These are phyloP conservation scores for Mycotypha africana DNA, from an alignment of 371 early-diverging fungal species.

Conservation along the genomic window DNA sequence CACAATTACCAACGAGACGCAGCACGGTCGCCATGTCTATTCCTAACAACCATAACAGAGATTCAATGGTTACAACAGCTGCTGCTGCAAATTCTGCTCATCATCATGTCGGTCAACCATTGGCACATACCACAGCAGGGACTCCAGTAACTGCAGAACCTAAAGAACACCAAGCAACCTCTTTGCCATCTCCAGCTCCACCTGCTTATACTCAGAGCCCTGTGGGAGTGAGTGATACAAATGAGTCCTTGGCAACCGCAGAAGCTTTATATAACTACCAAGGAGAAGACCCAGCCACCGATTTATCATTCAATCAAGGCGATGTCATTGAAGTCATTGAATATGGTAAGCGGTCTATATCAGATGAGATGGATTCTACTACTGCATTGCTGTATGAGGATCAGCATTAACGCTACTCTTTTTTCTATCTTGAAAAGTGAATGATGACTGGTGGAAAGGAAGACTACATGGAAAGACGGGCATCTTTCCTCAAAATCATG, in stretches of 20 bases:
- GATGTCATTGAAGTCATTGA: slow-evolving; percentile 45
- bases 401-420: neutral
- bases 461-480: slow-evolving; percentile 34
- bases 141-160: neutral
- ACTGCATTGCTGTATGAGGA: neutral
- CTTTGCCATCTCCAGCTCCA: slow-evolving; percentile 18
- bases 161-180: slow-evolving; percentile 4
- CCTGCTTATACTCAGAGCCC: slow-evolving; percentile 24
- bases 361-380: no score
- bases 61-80: no score
- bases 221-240: neutral
- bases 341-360: no score
- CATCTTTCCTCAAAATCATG: slow-evolving; percentile 49
- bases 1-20: slow-evolving; percentile 34
- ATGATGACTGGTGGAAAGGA: slow-evolving; percentile 50
- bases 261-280: slow-evolving; percentile 45
- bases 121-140: slow-evolving; percentile 11
- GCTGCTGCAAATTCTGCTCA: no score
- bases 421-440: slow-evolving; percentile 20
- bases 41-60: no score
- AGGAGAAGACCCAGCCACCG: slow-evolving; percentile 42
- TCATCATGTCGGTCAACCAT: no score
- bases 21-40: no score
- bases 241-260: slow-evolving; percentile 14
- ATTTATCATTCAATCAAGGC: slow-evolving; percentile 45